These are phyloP conservation scores for Rhodosporidiobolus sp. DNA, from an alignment of 768 basidiomycete genomes.

Conservation along the genomic window DNA sequence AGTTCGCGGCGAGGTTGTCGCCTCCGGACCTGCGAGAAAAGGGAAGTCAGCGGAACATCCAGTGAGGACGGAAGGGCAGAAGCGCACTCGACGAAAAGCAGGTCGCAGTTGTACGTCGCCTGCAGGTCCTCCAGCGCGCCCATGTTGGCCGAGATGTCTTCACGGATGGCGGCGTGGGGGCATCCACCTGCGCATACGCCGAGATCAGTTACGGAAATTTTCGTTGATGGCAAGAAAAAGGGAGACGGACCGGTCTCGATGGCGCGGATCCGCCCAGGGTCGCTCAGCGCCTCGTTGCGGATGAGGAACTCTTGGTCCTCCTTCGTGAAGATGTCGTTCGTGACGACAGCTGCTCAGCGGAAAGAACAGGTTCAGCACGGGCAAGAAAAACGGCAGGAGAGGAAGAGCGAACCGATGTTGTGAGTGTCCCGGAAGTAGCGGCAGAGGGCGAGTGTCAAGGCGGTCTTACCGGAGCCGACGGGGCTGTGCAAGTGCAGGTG, in stretches of 20 bases:
- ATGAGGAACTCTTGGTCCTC: constrained; percentile 98
- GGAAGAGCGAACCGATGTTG: constrained; percentile 69
- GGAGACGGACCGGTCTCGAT: constrained; percentile 75
- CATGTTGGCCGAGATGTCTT: constrained; percentile 96
- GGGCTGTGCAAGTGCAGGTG: constrained; percentile 58
- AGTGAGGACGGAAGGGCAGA: background rate
- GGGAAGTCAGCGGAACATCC: background rate
- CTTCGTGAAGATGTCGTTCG: constrained; percentile 96
- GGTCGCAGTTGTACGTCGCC: constrained; percentile 79
- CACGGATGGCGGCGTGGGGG: constrained; percentile 95
- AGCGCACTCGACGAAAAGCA: constrained; percentile 78
- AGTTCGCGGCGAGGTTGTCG: constrained; percentile 95
- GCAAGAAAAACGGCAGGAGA: background rate
- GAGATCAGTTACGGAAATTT: background rate
- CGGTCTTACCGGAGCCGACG: constrained; percentile 98
- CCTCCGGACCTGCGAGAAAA: constrained; percentile 57
- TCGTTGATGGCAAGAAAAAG: background rate
- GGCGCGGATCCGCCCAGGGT: constrained; percentile 75
- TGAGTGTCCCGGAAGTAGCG: constrained; percentile 71
- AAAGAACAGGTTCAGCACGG: no score
- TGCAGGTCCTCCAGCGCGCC: constrained; percentile 92
- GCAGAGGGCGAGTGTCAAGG: constrained; percentile 85
- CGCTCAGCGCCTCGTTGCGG: constrained; percentile 78
- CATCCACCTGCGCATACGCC: constrained; percentile 64
- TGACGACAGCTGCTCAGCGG: constrained; percentile 73